Base-by-base conservation (phyloP, 176 grass and related monocot genomes). In the Otatea glauca region DNA sequence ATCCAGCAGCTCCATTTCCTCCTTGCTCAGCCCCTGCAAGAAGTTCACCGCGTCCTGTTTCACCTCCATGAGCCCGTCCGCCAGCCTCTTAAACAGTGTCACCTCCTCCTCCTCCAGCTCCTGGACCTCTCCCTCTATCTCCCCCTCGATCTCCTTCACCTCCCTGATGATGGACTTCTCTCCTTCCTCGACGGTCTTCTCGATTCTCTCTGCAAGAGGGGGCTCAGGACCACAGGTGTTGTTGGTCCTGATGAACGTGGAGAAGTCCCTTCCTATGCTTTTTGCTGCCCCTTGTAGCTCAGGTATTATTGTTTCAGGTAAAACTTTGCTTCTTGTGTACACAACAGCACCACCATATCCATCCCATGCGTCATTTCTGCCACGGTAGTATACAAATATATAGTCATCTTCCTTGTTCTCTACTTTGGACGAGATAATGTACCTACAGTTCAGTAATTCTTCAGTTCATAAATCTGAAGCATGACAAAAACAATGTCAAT, bases 341-440 rank as follows among this genome's bases (percentile, higher is more conserved):
- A 96, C 29, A 25, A 99, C 93, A 14, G 96, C 78, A 16, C 96
- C 93, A 61, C 96, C 96, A 34, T 99, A 99, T 47, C 96, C 96
- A 72, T 99, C 93, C 96, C 96, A 99, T 60, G 96, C 93, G 6
- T 99, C 96, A 70, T 99, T 99, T 83, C 91, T 91, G 6, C 96
- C 96, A 20, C 83, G 96, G 81, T 99, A 99, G 63, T 94, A 96
- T 24, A 99, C 93, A 44, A 96, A 89, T 54, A 99, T 94, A 78
- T 96, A 99, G 65, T 99, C 96, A 76, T 99, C 96, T 63, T 91
- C 79, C 87, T 96, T 94, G 83, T 92, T 94, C 63, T 99, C 93
- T 71, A 94, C 75, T 88, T 94, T 94, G 32, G 96, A 99, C 81
- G 96, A 96, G 62, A 99, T 80, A 38, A 99, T 99, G 66, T 99